These are phyloP conservation scores for Monosporascus sp. DNA, from an alignment of 2,329 filamentous ascomycete species.

Conservation along the genomic window DNA sequence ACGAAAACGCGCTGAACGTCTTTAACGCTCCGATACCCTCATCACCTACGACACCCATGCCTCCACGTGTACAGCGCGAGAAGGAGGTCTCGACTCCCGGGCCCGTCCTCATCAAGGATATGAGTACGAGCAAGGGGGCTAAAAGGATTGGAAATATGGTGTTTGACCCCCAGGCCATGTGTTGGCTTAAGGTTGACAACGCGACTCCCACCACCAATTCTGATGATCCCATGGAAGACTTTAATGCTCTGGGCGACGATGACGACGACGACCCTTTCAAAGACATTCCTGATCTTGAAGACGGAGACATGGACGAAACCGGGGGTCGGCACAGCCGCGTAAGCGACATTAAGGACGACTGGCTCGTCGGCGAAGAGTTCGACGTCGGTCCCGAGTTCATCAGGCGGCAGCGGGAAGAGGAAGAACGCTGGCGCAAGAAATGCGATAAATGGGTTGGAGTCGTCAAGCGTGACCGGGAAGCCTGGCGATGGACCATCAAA, in stretches of 20 bases:
- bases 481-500: constrained; percentile 74
- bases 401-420: constrained; percentile 81
- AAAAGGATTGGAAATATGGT: constrained; percentile 98
- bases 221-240: constrained; percentile 56
- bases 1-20: constrained; percentile 74
- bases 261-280: constrained; percentile 86
- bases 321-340: constrained; percentile 45
- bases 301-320: constrained; percentile 48
- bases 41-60: constrained; percentile 45
- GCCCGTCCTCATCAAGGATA: constrained; percentile 84
- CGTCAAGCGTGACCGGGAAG: constrained; percentile 49
- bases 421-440: constrained; percentile 83
- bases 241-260: constrained; percentile 73
- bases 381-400: constrained; percentile 96
- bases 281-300: constrained; percentile 87
- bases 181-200: constrained; percentile 78
- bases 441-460: constrained; percentile 77
- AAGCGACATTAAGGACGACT: constrained; percentile 67
- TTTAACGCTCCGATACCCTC: constrained; percentile 65
- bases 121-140: constrained; percentile 76
- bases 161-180: constrained; percentile 95
- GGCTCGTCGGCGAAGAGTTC: constrained; percentile 91
- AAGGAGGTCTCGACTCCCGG: constrained; percentile 56
- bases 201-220: constrained; percentile 40
- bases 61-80: constrained; percentile 41